A percentile compares a stretch with the other conserved stretches of the same genome.
phyloP scores from a whole-genome alignment of 2,329 filamentous ascomycete species.

The Ramularia endophylla region DNA sequence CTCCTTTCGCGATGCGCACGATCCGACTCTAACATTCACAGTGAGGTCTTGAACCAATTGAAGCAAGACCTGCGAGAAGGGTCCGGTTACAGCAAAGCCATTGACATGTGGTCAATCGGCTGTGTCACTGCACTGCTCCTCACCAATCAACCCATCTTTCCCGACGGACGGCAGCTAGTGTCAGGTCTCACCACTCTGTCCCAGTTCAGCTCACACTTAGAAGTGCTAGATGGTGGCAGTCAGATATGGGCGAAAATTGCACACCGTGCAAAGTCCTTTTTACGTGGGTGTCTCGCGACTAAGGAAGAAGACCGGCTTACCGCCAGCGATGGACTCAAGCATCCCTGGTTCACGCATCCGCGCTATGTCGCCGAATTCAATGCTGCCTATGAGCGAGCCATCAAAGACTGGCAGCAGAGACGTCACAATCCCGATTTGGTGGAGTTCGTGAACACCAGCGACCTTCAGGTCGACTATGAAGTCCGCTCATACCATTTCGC shows the following conservation, averaged over 20 bases:
- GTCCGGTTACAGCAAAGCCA: slow-evolving; percentile 50
- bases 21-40: slow-evolving; percentile 9
- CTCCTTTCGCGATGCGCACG: not conserved
- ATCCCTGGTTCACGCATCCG: slow-evolving; percentile 53
- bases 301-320: slow-evolving; percentile 47
- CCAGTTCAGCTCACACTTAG: slow-evolving; percentile 30
- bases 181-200: slow-evolving; percentile 9
- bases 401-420: slow-evolving; percentile 45
- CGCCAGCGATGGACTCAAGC: slow-evolving; percentile 47
- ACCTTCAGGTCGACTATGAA: slow-evolving; percentile 3
- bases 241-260: slow-evolving; percentile 37
- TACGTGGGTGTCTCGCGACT: slow-evolving; percentile 45
- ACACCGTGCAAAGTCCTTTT: slow-evolving; percentile 46
- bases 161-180: slow-evolving; percentile 27
- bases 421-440: slow-evolving; percentile 6
- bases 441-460: slow-evolving; percentile 16
- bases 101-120: slow-evolving; percentile 60
- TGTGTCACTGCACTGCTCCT: slow-evolving; percentile 48
- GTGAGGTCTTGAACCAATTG: slow-evolving; percentile 33
- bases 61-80: slow-evolving; percentile 9
- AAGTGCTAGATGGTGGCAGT: slow-evolving; percentile 38
- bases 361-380: slow-evolving; percentile 43
- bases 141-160: slow-evolving; percentile 46
- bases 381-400: slow-evolving; percentile 44
- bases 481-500: slow-evolving; percentile 12